Base-by-base conservation (phyloP, 371 early-diverging fungal species). In the Zancudomyces culisetae region DNA sequence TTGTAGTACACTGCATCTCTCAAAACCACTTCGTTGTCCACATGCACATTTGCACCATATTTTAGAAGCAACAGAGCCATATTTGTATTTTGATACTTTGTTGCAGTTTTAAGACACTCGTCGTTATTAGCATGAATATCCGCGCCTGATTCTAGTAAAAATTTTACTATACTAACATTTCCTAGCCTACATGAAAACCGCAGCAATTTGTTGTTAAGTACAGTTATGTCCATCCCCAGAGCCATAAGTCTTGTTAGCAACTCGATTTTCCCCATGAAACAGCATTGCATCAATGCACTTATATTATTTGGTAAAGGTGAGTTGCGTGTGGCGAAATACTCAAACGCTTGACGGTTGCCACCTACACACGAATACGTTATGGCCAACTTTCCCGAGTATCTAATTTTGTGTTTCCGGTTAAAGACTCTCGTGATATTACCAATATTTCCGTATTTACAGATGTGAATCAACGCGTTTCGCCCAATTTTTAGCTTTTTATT, bases 91-190 rank as follows among this genome's bases (percentile, higher is more conserved):
- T 48, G 27, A n/a, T 26, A 26, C 48, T 20, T 48, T 48, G 18
- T 48, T 19, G 48, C 48, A 23, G 26, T 13, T 48, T 24, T 13
- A n/a, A 48, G 22, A 6, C 6, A 27, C 15, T 24, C 15, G 15
- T 27, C 27, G 26, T 26, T 48, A 3, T 48, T 48, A 4, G 24
- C 48, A 24, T 48, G 48, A 6, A 48, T 48, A 24, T 48, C 48
- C n/a, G 27, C 48, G 26, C 48, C 48, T 22, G 48, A 18, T 12
- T 48, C 48, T 26, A 48, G 13, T 8, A 48, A n/a, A 22, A 48
- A 8, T n/a, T 48, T 48, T 18, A 48, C n/a, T 23, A 48, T 48
- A 22, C 28, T 48, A n/a, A 48, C 15, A 23, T 27, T 48, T 48
- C 48, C 48, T 13, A 19, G 18, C 10, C 28, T 13, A 48, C 27